phyloP scores from a whole-genome alignment of 305 asterid species.

The Fraxinus ornus region DNA sequence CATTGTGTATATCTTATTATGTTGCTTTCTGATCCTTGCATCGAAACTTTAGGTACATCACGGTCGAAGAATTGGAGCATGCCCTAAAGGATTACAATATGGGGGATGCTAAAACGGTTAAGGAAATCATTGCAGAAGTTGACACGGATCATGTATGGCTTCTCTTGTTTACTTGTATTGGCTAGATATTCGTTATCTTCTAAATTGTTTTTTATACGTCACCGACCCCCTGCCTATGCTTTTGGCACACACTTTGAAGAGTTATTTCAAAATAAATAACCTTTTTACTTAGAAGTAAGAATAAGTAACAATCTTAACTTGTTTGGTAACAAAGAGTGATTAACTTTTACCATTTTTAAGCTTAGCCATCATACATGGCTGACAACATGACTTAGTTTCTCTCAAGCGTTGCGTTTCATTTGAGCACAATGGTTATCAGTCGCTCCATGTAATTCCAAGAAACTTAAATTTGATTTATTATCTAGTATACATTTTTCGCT shows the following conservation, averaged over 20 bases:
- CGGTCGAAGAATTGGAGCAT: slow-evolving; percentile 85
- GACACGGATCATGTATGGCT: slow-evolving; percentile 72
- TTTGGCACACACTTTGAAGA: neutral
- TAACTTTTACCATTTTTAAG: neutral
- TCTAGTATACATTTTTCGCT: neutral
- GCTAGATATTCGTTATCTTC: neutral
- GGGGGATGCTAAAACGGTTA: slow-evolving; percentile 78
- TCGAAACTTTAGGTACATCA: slow-evolving; percentile 60
- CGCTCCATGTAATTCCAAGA: neutral
- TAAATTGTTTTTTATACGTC: neutral
- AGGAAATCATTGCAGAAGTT: slow-evolving; percentile 94
- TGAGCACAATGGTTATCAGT: neutral
- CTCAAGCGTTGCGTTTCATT: neutral
- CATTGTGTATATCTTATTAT: neutral
- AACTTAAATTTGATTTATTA: neutral
- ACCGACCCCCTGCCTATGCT: neutral
- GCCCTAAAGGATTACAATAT: slow-evolving; percentile 78
- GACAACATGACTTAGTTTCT: neutral
- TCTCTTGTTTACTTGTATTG: slow-evolving; percentile 9
- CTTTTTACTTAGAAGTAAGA: neutral
- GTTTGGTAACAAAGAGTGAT: neutral
- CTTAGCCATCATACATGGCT: neutral
- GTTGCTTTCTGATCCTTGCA: slow-evolving; percentile 25
- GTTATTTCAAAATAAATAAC: neutral
- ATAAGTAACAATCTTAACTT: neutral